These are phyloP conservation scores for Panaeolus papilionaceus DNA, from an alignment of 768 basidiomycete genomes.

Conservation along the genomic window DNA sequence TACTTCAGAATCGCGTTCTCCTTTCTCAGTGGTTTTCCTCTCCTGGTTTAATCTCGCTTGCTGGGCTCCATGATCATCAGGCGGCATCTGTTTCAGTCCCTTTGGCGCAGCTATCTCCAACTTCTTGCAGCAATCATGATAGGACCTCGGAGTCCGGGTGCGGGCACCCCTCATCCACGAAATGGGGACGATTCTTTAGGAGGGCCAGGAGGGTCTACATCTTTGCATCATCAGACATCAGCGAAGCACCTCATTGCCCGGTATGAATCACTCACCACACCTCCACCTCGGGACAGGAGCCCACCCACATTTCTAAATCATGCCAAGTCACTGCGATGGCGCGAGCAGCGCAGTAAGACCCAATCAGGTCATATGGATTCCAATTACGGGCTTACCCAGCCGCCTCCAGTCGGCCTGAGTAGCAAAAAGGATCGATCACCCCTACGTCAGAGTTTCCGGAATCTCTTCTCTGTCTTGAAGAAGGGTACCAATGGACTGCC, in stretches of 20 bases:
- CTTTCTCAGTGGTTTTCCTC: background rate
- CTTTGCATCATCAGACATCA: constrained; percentile 21
- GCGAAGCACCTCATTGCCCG: constrained; percentile 31
- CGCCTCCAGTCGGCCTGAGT: background rate
- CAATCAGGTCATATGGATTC: constrained; percentile 4
- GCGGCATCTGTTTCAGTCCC: constrained; percentile 4
- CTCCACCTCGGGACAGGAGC: background rate
- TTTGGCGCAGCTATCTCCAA: background rate
- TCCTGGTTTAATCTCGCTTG: constrained; percentile 2
- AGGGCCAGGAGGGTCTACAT: background rate
- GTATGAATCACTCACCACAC: constrained; percentile 25
- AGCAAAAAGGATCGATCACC: constrained; percentile 57
- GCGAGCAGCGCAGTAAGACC: background rate
- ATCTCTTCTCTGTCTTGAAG: constrained; percentile 66
- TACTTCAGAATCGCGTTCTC: constrained; percentile 8
- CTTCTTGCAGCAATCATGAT: background rate
- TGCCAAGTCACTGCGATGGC: constrained; percentile 5
- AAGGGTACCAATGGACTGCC: constrained; percentile 40
- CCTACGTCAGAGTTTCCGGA: constrained; percentile 68
- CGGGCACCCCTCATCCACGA: constrained; percentile 22
- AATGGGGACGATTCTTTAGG: background rate
- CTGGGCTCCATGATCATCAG: background rate
- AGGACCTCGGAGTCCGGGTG: constrained; percentile 20
- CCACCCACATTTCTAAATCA: constrained; percentile 6
- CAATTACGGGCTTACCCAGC: background rate